A percentile compares a stretch with the other conserved stretches of the same genome.
phyloP scores from a whole-genome alignment of 2,329 filamentous ascomycete species.

The Diaporthe capsici region DNA sequence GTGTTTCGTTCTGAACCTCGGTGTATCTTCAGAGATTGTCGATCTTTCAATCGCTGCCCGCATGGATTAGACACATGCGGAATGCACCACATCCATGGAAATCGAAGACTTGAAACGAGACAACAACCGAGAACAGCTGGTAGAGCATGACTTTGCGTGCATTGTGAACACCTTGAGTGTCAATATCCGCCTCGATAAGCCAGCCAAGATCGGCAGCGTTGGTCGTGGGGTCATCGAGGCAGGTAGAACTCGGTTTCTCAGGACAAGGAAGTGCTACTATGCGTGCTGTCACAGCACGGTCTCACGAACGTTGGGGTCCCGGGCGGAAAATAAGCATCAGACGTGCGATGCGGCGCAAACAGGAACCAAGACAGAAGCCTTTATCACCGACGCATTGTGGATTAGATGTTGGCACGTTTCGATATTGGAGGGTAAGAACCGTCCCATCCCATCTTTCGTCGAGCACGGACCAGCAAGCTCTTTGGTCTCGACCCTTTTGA shows the following conservation, averaged over 20 bases:
- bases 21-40: background rate
- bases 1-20: background rate
- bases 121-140: background rate
- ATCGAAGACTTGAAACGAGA: too few species aligned
- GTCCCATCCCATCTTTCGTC: background rate
- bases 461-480: conserved; percentile 32
- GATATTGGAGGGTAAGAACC: background rate
- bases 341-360: background rate
- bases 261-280: conserved; percentile 3
- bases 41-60: background rate
- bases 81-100: background rate
- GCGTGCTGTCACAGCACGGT: conserved; percentile 12
- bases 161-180: background rate
- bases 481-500: conserved; percentile 25
- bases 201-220: background rate
- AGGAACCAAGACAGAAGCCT: too few species aligned
- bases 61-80: background rate
- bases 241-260: background rate
- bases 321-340: background rate
- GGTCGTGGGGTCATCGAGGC: background rate
- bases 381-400: background rate
- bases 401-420: background rate
- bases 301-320: background rate
- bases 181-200: background rate
- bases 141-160: background rate